A percentile compares a stretch with the other conserved stretches of the same genome.
These are phyloP conservation scores for Phaeodactylum tricornutum DNA, from an alignment of 108 stramenopile genomes.

Conservation along the genomic window DNA sequence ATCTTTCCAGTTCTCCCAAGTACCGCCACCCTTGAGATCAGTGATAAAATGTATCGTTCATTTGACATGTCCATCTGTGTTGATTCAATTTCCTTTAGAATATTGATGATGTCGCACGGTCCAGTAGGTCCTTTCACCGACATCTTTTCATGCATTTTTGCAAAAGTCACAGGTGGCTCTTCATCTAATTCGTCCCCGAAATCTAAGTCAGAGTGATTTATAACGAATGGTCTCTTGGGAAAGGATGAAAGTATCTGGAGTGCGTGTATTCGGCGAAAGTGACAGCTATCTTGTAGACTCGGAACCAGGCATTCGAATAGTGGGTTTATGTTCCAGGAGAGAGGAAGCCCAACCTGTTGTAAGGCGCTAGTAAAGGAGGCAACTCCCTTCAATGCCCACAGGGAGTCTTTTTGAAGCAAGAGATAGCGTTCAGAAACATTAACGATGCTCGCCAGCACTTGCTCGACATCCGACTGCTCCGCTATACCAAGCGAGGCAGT, in stretches of 20 bases:
- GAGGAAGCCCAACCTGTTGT: background rate
- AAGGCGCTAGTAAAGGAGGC: slow-evolving; percentile 29
- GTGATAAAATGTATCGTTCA: slow-evolving; percentile 42
- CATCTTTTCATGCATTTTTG: background rate
- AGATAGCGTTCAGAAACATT: slow-evolving; percentile 25
- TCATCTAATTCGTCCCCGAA: slow-evolving; percentile 75
- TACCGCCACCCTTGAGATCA: slow-evolving; percentile 54
- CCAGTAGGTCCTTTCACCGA: slow-evolving; percentile 15
- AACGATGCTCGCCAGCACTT: slow-evolving; percentile 13
- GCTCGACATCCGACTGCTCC: slow-evolving; percentile 7
- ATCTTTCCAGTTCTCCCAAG: slow-evolving; percentile 54
- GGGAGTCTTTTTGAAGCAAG: slow-evolving; percentile 20
- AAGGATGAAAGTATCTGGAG: slow-evolving; percentile 55
- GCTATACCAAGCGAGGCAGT: background rate
- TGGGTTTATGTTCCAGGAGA: slow-evolving; percentile 14
- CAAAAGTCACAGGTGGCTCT: slow-evolving; percentile 17
- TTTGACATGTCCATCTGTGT: slow-evolving; percentile 40
- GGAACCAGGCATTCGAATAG: slow-evolving; percentile 49
- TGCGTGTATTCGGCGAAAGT: slow-evolving; percentile 61
- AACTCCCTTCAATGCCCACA: slow-evolving; percentile 44
- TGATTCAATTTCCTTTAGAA: slow-evolving; percentile 47
- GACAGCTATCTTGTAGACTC: slow-evolving; percentile 46
- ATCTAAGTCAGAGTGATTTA: slow-evolving; percentile 71
- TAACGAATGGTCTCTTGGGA: slow-evolving; percentile 55
- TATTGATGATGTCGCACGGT: slow-evolving; percentile 47